Percentiles rank a stretch among this genome's conserved stretches.
Conservation (phyloP, 805 yeast species). For the Priceomyces haplophilus region DNA sequence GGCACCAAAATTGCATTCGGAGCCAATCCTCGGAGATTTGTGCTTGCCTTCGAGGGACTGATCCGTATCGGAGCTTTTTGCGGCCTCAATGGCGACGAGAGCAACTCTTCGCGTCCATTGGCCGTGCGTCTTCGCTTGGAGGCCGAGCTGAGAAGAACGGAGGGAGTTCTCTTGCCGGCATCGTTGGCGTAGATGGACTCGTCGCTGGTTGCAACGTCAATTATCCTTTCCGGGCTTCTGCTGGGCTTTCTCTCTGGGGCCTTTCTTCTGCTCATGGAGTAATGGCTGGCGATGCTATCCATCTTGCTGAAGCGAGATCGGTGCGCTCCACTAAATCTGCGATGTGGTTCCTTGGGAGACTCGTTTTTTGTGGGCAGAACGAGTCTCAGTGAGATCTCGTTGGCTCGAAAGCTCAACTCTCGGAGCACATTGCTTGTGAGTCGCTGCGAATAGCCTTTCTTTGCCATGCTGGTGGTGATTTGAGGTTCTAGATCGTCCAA, state of each 20-base stretch:
- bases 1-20: neutral
- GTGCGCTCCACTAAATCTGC: conserved; percentile 33
- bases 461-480: conserved; percentile 29
- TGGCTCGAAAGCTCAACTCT: conserved; percentile 44
- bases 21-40: conserved; percentile 1
- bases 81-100: conserved; percentile 4
- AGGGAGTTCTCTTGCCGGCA: conserved; percentile 9
- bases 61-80: neutral
- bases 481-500: conserved; percentile 9
- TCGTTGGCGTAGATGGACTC: conserved; percentile 4
- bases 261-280: conserved; percentile 33
- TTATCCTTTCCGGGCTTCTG: conserved; percentile 1
- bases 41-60: conserved; percentile 6
- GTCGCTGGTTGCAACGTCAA: conserved; percentile 3
- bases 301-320: conserved; percentile 36
- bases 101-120: conserved; percentile 40
- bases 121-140: conserved; percentile 38
- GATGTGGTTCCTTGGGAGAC: conserved; percentile 20
- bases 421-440: conserved; percentile 44
- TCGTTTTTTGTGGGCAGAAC: conserved; percentile 4
- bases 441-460: conserved; percentile 46
- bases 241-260: neutral
- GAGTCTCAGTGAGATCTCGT: conserved; percentile 27
- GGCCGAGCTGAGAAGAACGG: conserved; percentile 10
- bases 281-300: conserved; percentile 50